phyloP scores from a whole-genome alignment of 805 yeast genomes.

The Maudiozyma pseudohumilis region DNA sequence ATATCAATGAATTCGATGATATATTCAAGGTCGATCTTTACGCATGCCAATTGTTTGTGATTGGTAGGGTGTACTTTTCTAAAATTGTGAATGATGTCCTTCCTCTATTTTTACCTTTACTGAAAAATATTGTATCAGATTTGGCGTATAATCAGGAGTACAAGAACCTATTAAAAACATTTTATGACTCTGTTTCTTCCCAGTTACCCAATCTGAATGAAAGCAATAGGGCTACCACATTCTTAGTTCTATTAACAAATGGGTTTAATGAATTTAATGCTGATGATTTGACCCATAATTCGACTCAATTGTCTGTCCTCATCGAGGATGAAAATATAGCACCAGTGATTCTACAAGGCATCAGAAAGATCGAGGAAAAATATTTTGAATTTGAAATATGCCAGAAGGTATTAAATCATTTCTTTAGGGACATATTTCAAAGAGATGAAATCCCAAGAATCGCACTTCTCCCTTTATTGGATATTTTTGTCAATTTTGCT shows the following conservation, averaged over 20 bases:
- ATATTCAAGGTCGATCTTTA: slow-evolving; percentile 61
- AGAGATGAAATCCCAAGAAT: not conserved
- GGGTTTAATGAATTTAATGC: slow-evolving; percentile 27
- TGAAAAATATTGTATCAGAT: slow-evolving; percentile 36
- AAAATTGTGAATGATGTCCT: slow-evolving; percentile 34
- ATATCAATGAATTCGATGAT: slow-evolving; percentile 56
- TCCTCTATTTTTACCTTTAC: slow-evolving; percentile 42
- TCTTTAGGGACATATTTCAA: not conserved
- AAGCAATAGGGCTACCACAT: slow-evolving; percentile 35
- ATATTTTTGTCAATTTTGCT: not conserved
- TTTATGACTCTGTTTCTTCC: slow-evolving; percentile 31
- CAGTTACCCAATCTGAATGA: slow-evolving; percentile 13
- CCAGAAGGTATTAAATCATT: not conserved
- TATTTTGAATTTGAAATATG: not conserved
- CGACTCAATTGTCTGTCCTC: slow-evolving; percentile 24
- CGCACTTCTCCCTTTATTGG: not conserved
- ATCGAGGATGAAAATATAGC: not conserved
- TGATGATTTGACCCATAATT: slow-evolving; percentile 31
- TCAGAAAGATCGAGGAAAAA: not conserved
- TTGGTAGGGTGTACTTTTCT: slow-evolving; percentile 44
- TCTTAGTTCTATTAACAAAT: slow-evolving; percentile 34
- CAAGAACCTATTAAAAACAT: slow-evolving; percentile 25
- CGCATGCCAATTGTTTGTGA: slow-evolving; percentile 56
- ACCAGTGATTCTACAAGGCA: not conserved
- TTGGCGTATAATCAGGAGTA: slow-evolving; percentile 23